phyloP scores from a whole-genome alignment of 2,329 filamentous ascomycete species.

The Cyanodermella asteris region DNA sequence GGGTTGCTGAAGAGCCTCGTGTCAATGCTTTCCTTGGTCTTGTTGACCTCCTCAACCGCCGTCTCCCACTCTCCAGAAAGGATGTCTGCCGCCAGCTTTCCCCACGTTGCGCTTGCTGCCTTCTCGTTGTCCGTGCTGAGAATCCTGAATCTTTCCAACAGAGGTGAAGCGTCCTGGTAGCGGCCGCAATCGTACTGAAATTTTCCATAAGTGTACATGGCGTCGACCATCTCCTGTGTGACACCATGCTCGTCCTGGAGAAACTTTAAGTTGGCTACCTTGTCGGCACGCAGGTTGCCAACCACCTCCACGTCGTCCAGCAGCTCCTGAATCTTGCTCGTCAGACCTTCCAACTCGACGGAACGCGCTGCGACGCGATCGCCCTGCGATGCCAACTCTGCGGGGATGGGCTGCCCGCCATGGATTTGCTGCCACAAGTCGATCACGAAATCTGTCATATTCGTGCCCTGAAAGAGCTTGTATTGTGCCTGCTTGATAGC shows the following conservation, averaged over 20 bases:
- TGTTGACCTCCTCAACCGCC: conserved; percentile 73
- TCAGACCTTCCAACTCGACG: conserved; percentile 69
- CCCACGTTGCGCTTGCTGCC: conserved; percentile 88
- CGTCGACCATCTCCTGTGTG: conserved; percentile 86
- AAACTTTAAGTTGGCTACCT: conserved; percentile 96
- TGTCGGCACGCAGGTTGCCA: conserved; percentile 78
- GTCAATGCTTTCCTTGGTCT: conserved; percentile 82
- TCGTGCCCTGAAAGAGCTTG: conserved; percentile 84
- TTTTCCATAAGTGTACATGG: conserved; percentile 84
- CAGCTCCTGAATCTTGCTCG: conserved; percentile 68
- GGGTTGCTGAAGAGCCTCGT: conserved; percentile 91
- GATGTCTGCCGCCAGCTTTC: conserved; percentile 91
- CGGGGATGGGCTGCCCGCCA: conserved; percentile 51
- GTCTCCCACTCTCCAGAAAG: conserved; percentile 87
- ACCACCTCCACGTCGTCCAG: conserved; percentile 78
- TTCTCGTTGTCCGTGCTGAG: conserved; percentile 97
- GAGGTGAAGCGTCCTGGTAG: conserved; percentile 72
- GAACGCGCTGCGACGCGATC: conserved; percentile 70
- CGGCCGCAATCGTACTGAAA: conserved; percentile 97
- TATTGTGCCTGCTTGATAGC: conserved; percentile 76
- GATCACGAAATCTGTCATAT: conserved; percentile 97
- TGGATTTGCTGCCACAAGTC: conserved; percentile 79
- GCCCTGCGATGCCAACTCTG: conserved; percentile 73
- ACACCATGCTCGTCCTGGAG: conserved; percentile 92
- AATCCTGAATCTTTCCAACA: conserved; percentile 94